These are phyloP conservation scores for Silene conica DNA, from an alignment of 148 eudicot species.

Conservation along the genomic window DNA sequence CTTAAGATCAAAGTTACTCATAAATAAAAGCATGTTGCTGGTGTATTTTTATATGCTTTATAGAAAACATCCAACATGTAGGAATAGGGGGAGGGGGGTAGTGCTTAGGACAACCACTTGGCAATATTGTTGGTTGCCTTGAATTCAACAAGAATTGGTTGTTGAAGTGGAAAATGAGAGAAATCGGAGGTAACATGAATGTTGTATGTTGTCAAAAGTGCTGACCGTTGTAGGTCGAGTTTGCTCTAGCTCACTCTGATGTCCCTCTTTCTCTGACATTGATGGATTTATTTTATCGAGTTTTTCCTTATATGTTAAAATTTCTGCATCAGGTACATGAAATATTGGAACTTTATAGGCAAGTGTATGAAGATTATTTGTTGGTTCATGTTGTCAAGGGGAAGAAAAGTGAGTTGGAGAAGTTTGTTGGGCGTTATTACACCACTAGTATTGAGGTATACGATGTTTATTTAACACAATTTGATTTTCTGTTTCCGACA, in stretches of 20 bases:
- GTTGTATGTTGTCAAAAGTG: too few species aligned
- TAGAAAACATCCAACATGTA: too few species aligned
- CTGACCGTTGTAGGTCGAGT: background rate
- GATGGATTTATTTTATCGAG: background rate
- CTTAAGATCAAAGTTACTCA: too few species aligned
- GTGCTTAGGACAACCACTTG: too few species aligned
- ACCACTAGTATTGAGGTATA: conserved; percentile 88
- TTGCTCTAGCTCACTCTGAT: background rate
- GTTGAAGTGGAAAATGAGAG: too few species aligned
- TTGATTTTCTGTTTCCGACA: too few species aligned
- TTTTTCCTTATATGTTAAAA: background rate
- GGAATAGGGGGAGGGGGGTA: too few species aligned
- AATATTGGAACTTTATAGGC: conserved; percentile 72
- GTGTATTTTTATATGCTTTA: too few species aligned
- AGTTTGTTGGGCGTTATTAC: conserved; percentile 96
- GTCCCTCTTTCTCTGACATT: background rate
- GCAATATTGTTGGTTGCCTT: too few species aligned
- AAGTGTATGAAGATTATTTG: conserved; percentile 85
- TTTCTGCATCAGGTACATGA: conserved; percentile 49
- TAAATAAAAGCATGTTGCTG: too few species aligned
- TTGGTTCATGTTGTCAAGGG: conserved; percentile 93
- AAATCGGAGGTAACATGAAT: too few species aligned
- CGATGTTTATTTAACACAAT: background rate
- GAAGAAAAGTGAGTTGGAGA: conserved; percentile 89
- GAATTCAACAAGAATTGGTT: too few species aligned